Conservation (phyloP, 768 basidiomycete species). For the Tylopilus rubrobrunneus region DNA sequence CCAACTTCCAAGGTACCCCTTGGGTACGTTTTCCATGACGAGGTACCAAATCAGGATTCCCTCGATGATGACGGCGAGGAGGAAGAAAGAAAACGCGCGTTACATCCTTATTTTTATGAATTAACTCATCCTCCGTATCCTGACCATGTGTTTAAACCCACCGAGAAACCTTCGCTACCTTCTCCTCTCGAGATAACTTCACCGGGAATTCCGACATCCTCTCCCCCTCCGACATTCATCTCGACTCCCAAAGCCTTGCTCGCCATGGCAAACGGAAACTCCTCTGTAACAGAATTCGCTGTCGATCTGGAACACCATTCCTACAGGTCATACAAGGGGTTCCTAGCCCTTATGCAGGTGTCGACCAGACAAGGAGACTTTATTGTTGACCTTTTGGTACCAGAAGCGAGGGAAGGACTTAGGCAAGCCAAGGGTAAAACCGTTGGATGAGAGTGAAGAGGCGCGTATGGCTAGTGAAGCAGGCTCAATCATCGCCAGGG, state of each 20-base stretch:
- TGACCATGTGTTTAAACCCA: conserved; percentile 54
- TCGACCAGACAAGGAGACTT: conserved; percentile 83
- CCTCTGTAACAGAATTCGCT: conserved; percentile 70
- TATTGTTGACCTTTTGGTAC: conserved; percentile 74
- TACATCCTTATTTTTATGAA: conserved; percentile 86
- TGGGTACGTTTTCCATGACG: conserved; percentile 50
- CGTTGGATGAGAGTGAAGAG: conserved; percentile 7
- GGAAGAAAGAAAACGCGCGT: conserved; percentile 24
- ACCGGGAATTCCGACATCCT: neutral
- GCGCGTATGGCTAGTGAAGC: conserved; percentile 21
- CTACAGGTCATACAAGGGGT: conserved; percentile 79
- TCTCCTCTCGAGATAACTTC: conserved; percentile 55
- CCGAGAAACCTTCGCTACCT: conserved; percentile 48
- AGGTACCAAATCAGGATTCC: conserved; percentile 15
- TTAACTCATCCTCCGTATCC: conserved; percentile 73
- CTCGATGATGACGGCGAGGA: conserved; percentile 22
- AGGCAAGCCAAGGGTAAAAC: conserved; percentile 52
- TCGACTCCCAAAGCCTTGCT: conserved; percentile 53
- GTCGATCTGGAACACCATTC: conserved; percentile 95
- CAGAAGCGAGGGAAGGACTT: conserved; percentile 63
- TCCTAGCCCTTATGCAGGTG: conserved; percentile 92
- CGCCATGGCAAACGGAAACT: conserved; percentile 65
- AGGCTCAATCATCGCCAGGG: conserved; percentile 45
- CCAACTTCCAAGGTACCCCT: conserved; percentile 80
- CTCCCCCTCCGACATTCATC: conserved; percentile 62